Evolutionary conservation across 805 yeast genomes (phyloP), one percentile per base, ranked within the genome.

Genomic region (Candida nonsorbophila): DNA sequence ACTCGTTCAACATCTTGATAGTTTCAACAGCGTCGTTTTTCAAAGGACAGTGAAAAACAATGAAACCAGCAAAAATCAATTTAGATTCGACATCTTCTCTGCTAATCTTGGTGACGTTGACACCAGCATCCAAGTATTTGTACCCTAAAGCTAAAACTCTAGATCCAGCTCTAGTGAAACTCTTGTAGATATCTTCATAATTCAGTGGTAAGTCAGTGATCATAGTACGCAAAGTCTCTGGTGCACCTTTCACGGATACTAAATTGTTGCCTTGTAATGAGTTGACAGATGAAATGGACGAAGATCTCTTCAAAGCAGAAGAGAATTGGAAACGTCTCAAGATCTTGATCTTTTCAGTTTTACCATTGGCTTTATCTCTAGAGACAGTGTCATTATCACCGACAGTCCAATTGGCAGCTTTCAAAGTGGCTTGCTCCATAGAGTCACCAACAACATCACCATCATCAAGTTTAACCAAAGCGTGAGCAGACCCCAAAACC

Each of bases 391-490:
- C 95, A 41, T 86, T 84, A 32, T 69, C 72, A 30, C 82, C 84
- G 40, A 92, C 81, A 22, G 66, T 68, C 96, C 97, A 92, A 17
- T 78, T 77, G 34, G 92, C 74, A 23, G 94, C 90, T 42, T 78
- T 79, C 45, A 92, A 67, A 30, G 98, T 92, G 16, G 94, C 96
- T 60, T 87, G 86, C 62, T 92, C 98, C 97, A 92, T 90, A 40
- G 98, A 97, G 52, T 92, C 98, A 60, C 98, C 98, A 37, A 92
- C 98, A 44, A 88, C 76, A 39, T 92, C 97, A 45, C 97, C 98
- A 53, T 88, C 95, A 47, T 92, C 97, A 37, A 92, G 69, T 48
- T 79, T 77, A 16, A 92, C 98, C 41, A 92, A 71, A 16, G 98
- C 97, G 57, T 92, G 98, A 20, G 95, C 96, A 33, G 97, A 79